Conservation (phyloP, 352 stramenopile species). For the Phytophthora ohioensis region DNA sequence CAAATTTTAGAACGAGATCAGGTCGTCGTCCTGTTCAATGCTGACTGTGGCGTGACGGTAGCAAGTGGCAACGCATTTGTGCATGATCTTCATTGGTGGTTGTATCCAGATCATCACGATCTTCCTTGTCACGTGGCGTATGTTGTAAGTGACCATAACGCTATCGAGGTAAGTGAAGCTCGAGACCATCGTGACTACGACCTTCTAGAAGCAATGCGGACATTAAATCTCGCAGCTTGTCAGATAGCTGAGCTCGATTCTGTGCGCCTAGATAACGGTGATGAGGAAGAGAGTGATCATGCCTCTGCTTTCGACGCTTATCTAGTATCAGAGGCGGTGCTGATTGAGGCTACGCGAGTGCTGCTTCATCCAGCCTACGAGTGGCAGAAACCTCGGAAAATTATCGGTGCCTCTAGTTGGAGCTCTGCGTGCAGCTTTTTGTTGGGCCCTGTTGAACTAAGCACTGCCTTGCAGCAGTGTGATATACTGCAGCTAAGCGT, state of each 20-base stretch:
- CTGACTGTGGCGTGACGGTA: constrained; percentile 43
- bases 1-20: constrained; percentile 21
- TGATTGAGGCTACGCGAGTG: constrained; percentile 57
- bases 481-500: constrained; percentile 10
- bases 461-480: constrained; percentile 24
- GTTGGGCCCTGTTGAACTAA: constrained; percentile 38
- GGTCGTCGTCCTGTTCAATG: constrained; percentile 42
- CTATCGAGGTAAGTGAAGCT: not conserved
- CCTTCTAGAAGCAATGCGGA: constrained; percentile 32
- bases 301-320: constrained; percentile 64
- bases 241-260: constrained; percentile 29
- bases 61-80: constrained; percentile 41
- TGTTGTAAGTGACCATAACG: not conserved
- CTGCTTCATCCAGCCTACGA: constrained; percentile 49
- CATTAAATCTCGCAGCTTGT: constrained; percentile 23
- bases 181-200: constrained; percentile 31
- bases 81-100: constrained; percentile 35
- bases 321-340: constrained; percentile 63
- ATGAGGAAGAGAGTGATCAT: constrained; percentile 9
- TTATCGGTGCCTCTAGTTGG: constrained; percentile 71
- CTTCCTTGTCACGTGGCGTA: constrained; percentile 42
- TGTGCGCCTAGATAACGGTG: constrained; percentile 18
- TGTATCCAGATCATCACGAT: constrained; percentile 38
- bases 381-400: constrained; percentile 57
- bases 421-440: constrained; percentile 52